These are phyloP conservation scores for Suhomyces ambrosiae DNA, from an alignment of 1,139 yeast genomes.

Conservation along the genomic window DNA sequence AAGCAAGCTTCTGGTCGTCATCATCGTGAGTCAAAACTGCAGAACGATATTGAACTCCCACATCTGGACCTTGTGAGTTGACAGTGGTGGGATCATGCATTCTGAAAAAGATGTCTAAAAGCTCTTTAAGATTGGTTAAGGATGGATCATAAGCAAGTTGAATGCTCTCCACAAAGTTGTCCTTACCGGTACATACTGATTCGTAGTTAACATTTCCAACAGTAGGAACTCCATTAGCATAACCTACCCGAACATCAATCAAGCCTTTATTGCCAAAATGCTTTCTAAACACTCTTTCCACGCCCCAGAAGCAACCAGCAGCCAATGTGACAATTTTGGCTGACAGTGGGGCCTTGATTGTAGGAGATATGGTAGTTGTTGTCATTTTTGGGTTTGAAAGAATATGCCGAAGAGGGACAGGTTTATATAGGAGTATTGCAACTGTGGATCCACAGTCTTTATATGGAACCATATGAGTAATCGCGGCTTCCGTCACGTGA, in stretches of 20 bases:
- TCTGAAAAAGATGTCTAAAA: constrained; percentile 82
- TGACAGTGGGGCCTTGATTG: constrained; percentile 37
- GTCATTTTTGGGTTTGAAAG: constrained; percentile 15
- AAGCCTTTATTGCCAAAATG: constrained; percentile 65
- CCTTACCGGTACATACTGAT: constrained; percentile 72
- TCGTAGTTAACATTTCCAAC: constrained; percentile 65
- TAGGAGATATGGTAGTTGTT: constrained; percentile 35
- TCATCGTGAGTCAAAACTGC: constrained; percentile 66
- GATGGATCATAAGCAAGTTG: constrained; percentile 83
- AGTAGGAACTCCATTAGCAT: constrained; percentile 70
- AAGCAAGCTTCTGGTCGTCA: constrained; percentile 38
- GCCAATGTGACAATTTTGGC: constrained; percentile 63
- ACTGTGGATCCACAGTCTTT: constrained; percentile 12
- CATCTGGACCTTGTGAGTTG: constrained; percentile 77
- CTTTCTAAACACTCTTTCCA: constrained; percentile 78
- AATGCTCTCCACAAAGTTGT: constrained; percentile 75
- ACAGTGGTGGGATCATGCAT: constrained; percentile 81
- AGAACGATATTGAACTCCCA: constrained; percentile 83
- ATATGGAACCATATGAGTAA: constrained; percentile 6
- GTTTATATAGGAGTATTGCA: constrained; percentile 6
- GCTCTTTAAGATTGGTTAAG: constrained; percentile 55
- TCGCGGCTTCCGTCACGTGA: constrained; percentile 8
- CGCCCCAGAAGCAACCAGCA: constrained; percentile 96
- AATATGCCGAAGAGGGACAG: constrained; percentile 1
- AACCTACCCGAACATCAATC: constrained; percentile 81